Evolutionary conservation across 2,329 filamentous ascomycete species (phyloP).

Genomic region (Pseudocercospora musae): DNA sequence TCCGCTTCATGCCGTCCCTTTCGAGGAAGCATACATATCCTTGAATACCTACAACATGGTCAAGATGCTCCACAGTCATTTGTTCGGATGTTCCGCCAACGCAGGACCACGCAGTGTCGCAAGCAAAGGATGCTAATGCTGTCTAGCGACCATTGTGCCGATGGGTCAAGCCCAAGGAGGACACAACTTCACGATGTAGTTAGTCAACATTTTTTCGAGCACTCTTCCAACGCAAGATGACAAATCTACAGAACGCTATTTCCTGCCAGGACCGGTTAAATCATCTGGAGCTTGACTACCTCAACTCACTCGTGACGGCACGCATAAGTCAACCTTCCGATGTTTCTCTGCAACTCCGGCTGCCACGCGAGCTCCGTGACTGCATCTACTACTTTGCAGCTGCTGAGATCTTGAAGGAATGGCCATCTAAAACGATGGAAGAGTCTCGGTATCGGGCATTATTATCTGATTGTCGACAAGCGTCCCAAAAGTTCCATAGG

Average conservation of each 20-base stretch:
- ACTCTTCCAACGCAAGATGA: not conserved
- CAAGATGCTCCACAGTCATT: too few relatives aligned
- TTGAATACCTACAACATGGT: too few relatives aligned
- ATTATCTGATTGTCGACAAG: not conserved
- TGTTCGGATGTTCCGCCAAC: too few relatives aligned
- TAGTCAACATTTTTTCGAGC: not conserved
- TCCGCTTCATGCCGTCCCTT: too few relatives aligned
- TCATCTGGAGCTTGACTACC: not conserved
- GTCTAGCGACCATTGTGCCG: too few relatives aligned
- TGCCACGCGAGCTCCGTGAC: slow-evolving; percentile 12
- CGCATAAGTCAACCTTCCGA: not conserved
- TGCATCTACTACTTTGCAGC: slow-evolving; percentile 9
- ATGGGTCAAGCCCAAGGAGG: too few relatives aligned
- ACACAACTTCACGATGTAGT: not conserved
- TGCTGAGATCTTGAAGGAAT: not conserved
- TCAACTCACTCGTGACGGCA: not conserved
- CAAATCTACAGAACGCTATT: not conserved
- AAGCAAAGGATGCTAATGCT: too few relatives aligned
- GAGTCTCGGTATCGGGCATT: too few relatives aligned
- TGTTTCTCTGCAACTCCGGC: not conserved
- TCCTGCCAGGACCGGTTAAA: not conserved
- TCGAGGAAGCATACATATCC: too few relatives aligned
- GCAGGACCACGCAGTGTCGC: too few relatives aligned
- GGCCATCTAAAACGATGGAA: not conserved
- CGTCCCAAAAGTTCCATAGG: not conserved